A percentile compares a stretch with the other conserved stretches of the same genome.
These are phyloP conservation scores for Phytophthora quininea DNA, from an alignment of 352 stramenopile species.

Conservation along the genomic window DNA sequence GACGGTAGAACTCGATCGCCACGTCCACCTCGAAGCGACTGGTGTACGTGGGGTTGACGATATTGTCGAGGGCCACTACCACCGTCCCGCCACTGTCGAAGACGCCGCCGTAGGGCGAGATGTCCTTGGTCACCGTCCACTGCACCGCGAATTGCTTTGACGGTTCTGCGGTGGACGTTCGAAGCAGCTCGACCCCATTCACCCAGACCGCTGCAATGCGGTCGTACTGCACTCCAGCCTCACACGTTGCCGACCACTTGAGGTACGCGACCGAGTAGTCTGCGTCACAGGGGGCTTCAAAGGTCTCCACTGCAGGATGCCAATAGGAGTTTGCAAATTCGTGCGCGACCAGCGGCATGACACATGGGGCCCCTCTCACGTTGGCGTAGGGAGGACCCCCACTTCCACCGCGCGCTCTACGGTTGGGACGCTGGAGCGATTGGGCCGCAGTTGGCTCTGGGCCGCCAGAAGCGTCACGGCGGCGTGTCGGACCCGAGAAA, in stretches of 20 bases:
- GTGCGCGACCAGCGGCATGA: conserved; percentile 53
- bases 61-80: conserved; percentile 70
- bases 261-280: conserved; percentile 66
- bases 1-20: conserved; percentile 62
- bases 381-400: conserved; percentile 47
- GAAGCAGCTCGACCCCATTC: conserved; percentile 72
- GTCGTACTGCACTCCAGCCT: conserved; percentile 67
- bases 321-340: conserved; percentile 66
- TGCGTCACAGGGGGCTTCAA: conserved; percentile 45
- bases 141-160: conserved; percentile 40
- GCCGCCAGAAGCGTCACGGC: conserved; percentile 41
- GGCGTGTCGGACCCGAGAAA: conserved; percentile 21
- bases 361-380: conserved; percentile 44
- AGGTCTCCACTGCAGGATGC: conserved; percentile 50
- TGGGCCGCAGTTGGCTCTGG: conserved; percentile 32
- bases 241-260: conserved; percentile 50
- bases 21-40: conserved; percentile 67
- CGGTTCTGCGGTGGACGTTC: conserved; percentile 77
- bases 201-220: conserved; percentile 78
- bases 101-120: conserved; percentile 62
- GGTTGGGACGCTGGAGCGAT: neutral
- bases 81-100: conserved; percentile 55
- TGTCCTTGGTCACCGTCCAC: conserved; percentile 75
- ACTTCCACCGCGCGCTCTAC: conserved; percentile 51
- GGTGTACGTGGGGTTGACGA: conserved; percentile 65